Evolutionary conservation across 73 alveolate species (phyloP), one percentile per base, ranked within the genome.

Genomic region (Blepharisma japonicum): DNA sequence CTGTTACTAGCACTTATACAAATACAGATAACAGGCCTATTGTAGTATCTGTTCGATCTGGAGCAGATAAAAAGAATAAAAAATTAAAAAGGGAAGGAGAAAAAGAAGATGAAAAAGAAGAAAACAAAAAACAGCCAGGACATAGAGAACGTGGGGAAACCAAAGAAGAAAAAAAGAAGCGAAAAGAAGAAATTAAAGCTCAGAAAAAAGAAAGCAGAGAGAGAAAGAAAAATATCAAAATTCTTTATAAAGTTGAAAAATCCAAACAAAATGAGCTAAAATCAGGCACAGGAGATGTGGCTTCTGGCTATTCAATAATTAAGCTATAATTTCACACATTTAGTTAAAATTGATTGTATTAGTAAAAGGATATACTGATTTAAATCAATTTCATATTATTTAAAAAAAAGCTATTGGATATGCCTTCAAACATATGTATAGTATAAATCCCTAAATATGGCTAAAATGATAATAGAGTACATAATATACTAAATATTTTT

Each of bases 21-120:
- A 61, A 61, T 61, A 61, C 74, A 14, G 74, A 61, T 61, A 61
- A 61, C 5, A 14, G 74, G 23, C 74, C 74, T 61, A 39, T 14
- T 14, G 5, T 61, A 1, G 46, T 61, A 18, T 61, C 74, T n/a
- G 47, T 61, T 61, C 0, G 74, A 61, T 2, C 74, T 18, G 21
- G 66, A 14, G 74, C 47, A 1, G 67, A 53, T 53, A 53, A 53
- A 20, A 53, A 53, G 23, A 4, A 4, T 2, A 61, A 61, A 61
- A 25, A 61, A 20, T n/a, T 14, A 4, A 39, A 61, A 20, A 4
- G 23, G 2, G 5, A 61, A 20, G 38, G 11, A 9, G 74, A 61
- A 61, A 48, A 61, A 25, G 74, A 61, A 20, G 46, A 61, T 20
- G 23, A 61, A 5, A 25, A 61, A 20, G 38, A 18, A 9, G 74